Base-by-base conservation (phyloP, 352 stramenopile genomes). In the Globisporangium paddicum region DNA sequence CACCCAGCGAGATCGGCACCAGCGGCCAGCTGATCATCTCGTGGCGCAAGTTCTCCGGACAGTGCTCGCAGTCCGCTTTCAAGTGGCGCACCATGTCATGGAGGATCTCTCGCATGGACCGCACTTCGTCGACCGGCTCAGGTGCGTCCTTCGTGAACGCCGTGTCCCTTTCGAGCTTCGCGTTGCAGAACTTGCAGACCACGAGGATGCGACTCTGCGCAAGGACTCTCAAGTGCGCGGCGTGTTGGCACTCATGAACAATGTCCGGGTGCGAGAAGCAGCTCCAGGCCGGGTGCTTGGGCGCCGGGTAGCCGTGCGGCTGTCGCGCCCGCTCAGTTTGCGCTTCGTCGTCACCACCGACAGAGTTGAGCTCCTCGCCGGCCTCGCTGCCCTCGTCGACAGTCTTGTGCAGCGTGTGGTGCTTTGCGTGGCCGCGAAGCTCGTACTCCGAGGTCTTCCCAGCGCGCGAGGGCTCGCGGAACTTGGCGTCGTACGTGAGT, bases 231-330 rank as follows among this genome's bases (percentile, higher is more conserved):
- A n/a, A 35, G 18, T 55, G 26, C 30, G 49, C 49, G 7, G 21
- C 14, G 19, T 41, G n/a, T 14, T 11, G 28, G 3, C 45, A 19
- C 13, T 55, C 9, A 13, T 45, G 19, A 18, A 55, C 14, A 11
- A 55, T 26, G 2, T 41, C 8, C 11, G 49, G 28, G 13, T 16
- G 19, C 30, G 49, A 55, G 19, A 55, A 55, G 28, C 26, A 55
- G 19, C n/a, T 35, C 49, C 49, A 55, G 19, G 45, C 32, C 34
- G 49, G 49, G 32, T 55, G 49, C 49, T 55, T 55, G 28, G 49
- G 11, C 30, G 49, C 28, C 1, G 46, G 46, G 16, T 37, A 23
- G 14, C 46, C 46, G 26, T 52, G 46, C 46, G 46, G 46, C 26
- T 37, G 46, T n/a, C 35, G 35, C 35, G 5, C 8, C 9, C 34